A percentile compares a stretch with the other conserved stretches of the same genome.
Conservation (phyloP, 2,329 filamentous ascomycete genomes). For the Xylaria sp. region DNA sequence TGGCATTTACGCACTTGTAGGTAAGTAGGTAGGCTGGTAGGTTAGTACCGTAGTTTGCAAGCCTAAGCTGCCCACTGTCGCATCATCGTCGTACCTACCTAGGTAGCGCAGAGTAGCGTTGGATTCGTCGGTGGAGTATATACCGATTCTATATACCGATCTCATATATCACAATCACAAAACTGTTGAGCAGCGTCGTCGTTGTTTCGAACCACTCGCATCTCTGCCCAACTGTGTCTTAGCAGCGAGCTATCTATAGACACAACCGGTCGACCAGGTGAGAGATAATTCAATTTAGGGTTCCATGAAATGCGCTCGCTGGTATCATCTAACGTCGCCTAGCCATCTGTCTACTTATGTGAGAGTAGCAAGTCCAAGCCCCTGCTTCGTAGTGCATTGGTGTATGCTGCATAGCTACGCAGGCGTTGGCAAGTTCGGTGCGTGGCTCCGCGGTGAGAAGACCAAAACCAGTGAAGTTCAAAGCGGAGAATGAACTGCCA, state of each 20-base stretch:
- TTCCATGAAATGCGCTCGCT: neutral
- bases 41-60: neutral
- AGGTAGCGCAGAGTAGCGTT: conserved; percentile 9
- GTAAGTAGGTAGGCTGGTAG: no score
- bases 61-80: conserved; percentile 11
- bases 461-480: conserved; percentile 20
- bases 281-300: neutral
- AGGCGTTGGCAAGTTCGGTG: neutral
- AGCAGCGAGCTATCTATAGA: neutral
- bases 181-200: conserved; percentile 5
- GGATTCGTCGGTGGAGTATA: conserved; percentile 10
- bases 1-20: neutral
- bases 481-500: conserved; percentile 15
- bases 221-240: conserved; percentile 16
- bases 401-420: neutral
- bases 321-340: neutral
- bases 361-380: conserved; percentile 5
- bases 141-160: conserved; percentile 24
- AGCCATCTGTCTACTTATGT: neutral
- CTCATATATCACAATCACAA: conserved; percentile 1
- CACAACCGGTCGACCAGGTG: neutral
- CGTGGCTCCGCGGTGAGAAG: conserved; percentile 17
- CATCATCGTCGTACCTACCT: conserved; percentile 10
- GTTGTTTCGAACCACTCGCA: conserved; percentile 13
- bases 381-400: conserved; percentile 11